phyloP scores from a whole-genome alignment of 1,139 yeast species.

The Sugiyamaella xylanicola region DNA sequence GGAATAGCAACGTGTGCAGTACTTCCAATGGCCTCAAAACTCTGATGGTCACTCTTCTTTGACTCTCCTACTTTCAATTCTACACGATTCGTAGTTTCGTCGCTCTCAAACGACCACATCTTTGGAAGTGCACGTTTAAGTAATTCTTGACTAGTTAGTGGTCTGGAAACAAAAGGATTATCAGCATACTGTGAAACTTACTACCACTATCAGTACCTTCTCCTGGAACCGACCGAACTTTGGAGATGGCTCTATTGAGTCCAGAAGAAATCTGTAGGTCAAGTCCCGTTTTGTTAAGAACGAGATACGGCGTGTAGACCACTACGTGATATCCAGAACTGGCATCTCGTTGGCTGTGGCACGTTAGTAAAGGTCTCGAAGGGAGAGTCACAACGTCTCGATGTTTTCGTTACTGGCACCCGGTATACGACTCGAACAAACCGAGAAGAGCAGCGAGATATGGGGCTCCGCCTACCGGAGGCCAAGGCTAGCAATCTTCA shows the following conservation, averaged over 20 bases:
- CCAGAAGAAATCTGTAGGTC: constrained; percentile 62
- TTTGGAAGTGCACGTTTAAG: constrained; percentile 55
- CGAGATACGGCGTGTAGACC: constrained; percentile 81
- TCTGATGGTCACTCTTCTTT: constrained; percentile 71
- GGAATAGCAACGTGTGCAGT: constrained; percentile 65
- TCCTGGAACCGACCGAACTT: constrained; percentile 34
- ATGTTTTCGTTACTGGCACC: too few species aligned
- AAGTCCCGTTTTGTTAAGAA: constrained; percentile 78
- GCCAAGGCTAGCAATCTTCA: too few species aligned
- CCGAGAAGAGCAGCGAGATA: too few species aligned
- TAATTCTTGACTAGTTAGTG: constrained; percentile 32
- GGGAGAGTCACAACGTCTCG: too few species aligned
- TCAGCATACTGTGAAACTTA: constrained; percentile 3
- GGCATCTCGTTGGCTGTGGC: constrained; percentile 23
- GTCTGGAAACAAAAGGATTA: constrained; percentile 18
- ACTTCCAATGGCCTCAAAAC: constrained; percentile 92
- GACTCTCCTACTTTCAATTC: constrained; percentile 70
- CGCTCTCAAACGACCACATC: constrained; percentile 80
- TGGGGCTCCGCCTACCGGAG: too few species aligned
- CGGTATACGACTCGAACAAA: too few species aligned
- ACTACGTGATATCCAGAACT: constrained; percentile 47
- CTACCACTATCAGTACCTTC: constrained; percentile 20
- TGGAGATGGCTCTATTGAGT: constrained; percentile 49
- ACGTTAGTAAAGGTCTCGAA: constrained; percentile 5
- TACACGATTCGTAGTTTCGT: constrained; percentile 68